These are phyloP conservation scores for Lichtheimia corymbifera DNA, from an alignment of 371 early-diverging fungal genomes.

Conservation along the genomic window DNA sequence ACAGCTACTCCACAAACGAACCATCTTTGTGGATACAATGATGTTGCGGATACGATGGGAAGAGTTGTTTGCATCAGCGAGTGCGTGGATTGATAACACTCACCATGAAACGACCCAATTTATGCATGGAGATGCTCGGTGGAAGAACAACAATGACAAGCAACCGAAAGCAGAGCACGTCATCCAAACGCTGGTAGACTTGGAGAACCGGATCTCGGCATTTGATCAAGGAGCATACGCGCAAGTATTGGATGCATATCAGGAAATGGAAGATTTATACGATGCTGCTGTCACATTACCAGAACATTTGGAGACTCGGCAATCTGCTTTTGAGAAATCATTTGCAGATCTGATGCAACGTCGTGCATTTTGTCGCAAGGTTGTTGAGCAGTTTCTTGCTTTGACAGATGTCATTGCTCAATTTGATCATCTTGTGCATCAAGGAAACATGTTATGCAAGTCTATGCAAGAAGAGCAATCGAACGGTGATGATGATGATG, in stretches of 20 bases:
- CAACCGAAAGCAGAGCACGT: constrained; percentile 14
- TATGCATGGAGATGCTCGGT: constrained; percentile 5
- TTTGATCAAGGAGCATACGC: constrained; percentile 26
- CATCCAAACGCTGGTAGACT: constrained; percentile 11
- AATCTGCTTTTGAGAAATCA: constrained; percentile 29
- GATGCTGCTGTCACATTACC: neutral
- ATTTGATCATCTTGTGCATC: constrained; percentile 14
- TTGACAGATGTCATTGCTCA: constrained; percentile 25
- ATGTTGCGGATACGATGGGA: constrained; percentile 35
- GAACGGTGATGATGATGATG: constrained; percentile 12
- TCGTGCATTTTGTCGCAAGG: constrained; percentile 21
- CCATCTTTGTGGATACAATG: constrained; percentile 19
- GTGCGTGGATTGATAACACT: constrained; percentile 16
- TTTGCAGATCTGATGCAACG: constrained; percentile 29
- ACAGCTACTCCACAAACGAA: constrained; percentile 18
- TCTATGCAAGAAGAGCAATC: constrained; percentile 10
- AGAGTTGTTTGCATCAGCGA: constrained; percentile 22
- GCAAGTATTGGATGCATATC: constrained; percentile 26
- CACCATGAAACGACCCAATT: constrained; percentile 25
- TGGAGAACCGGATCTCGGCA: constrained; percentile 21
- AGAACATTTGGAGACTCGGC: constrained; percentile 13
- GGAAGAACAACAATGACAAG: constrained; percentile 3
- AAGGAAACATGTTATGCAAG: constrained; percentile 20
- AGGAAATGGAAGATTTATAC: constrained; percentile 29
- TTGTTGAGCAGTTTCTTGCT: constrained; percentile 36